Evolutionary conservation across 306 rosid genomes (phyloP).

Genomic region (Lagenaria siceraria): DNA sequence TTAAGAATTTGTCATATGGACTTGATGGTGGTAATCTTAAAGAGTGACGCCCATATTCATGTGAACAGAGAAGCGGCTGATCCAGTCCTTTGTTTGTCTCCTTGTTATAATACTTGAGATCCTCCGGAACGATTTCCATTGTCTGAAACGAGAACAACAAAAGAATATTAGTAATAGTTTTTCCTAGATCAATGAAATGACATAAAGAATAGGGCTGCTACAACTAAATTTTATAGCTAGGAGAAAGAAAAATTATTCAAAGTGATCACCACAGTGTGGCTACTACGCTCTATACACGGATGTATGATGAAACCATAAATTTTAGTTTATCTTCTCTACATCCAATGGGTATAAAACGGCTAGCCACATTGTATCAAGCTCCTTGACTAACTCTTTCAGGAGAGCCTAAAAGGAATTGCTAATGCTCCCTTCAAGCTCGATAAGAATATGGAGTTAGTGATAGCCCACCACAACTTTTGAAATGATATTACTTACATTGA

Average conservation of each 20-base stretch:
- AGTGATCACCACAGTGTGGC: neutral
- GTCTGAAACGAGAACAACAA: conserved; percentile 25
- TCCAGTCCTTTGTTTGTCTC: conserved; percentile 29
- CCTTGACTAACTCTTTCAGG: neutral
- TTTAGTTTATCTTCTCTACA: neutral
- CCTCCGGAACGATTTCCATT: conserved; percentile 33
- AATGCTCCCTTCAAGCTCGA: neutral
- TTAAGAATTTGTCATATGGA: conserved; percentile 84
- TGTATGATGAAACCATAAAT: neutral
- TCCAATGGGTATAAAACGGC: neutral
- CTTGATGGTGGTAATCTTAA: conserved; percentile 78
- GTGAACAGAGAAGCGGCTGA: conserved; percentile 33
- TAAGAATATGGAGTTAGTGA: neutral
- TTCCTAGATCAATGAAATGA: neutral
- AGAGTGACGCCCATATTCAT: conserved; percentile 36
- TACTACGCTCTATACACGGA: no score
- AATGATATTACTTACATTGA: conserved; percentile 31
- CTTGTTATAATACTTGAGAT: conserved; percentile 25
- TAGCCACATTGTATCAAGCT: neutral
- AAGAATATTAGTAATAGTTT: neutral
- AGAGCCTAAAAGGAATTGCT: neutral
- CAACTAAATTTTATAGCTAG: neutral
- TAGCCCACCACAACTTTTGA: neutral
- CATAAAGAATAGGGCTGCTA: neutral
- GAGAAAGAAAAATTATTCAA: neutral